Conservation (phyloP, 345 rosid genomes). For the Sonneratia alba region DNA sequence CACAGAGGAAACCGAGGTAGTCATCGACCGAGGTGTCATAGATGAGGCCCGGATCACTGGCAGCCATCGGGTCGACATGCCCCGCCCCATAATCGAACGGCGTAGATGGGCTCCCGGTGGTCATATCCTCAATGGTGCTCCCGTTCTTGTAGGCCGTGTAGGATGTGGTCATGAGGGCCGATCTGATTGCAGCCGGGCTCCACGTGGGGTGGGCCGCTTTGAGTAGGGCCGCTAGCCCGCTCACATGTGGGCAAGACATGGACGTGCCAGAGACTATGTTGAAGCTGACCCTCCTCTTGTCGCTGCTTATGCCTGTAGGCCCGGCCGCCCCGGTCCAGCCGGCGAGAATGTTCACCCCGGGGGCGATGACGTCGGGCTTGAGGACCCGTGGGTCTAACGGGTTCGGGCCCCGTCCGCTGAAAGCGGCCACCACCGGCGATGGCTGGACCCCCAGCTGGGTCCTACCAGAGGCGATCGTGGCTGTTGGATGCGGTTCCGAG, state of each 20-base stretch:
- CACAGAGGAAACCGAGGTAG: conserved; percentile 49
- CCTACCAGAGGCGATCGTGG: conserved; percentile 27
- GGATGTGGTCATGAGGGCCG: conserved; percentile 70
- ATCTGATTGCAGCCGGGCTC: conserved; percentile 55
- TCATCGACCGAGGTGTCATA: conserved; percentile 42
- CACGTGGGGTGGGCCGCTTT: conserved; percentile 53
- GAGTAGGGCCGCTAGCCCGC: conserved; percentile 53
- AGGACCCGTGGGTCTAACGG: conserved; percentile 38
- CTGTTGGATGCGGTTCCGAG: conserved; percentile 22
- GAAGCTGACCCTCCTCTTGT: conserved; percentile 33
- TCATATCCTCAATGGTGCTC: conserved; percentile 27
- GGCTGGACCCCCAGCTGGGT: conserved; percentile 39
- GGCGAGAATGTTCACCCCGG: conserved; percentile 50
- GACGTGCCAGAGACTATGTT: conserved; percentile 57
- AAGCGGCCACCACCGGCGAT: conserved; percentile 51
- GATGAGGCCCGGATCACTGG: conserved; percentile 61
- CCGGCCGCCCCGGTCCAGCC: conserved; percentile 43
- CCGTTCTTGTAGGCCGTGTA: conserved; percentile 35
- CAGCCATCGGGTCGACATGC: conserved; percentile 47
- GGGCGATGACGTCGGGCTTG: conserved; percentile 54
- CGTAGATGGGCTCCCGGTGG: conserved; percentile 36
- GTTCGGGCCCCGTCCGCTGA: conserved; percentile 58
- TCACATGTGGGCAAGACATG: conserved; percentile 57
- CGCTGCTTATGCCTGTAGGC: conserved; percentile 29
- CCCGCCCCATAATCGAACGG: conserved; percentile 61